Conservation (phyloP, 202 grass and related monocot species). For the Saccharum hybrid region DNA sequence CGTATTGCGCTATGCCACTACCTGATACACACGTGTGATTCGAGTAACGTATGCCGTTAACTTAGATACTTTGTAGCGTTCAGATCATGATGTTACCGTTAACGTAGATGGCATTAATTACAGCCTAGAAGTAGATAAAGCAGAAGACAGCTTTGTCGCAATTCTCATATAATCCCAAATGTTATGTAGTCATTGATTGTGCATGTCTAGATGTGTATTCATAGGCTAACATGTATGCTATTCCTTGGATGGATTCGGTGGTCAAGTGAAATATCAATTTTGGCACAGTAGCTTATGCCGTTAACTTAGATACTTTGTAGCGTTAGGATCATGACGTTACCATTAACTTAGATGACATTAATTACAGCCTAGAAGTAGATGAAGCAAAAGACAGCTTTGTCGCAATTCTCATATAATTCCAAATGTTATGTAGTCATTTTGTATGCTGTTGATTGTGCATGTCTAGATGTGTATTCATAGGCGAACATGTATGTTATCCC, state of each 20-base stretch:
- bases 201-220: constrained; percentile 5
- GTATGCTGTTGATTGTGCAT: constrained; percentile 14
- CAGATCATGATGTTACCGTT: not conserved
- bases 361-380: constrained; percentile 5
- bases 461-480: not conserved
- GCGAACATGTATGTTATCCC: not conserved
- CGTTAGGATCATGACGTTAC: not conserved
- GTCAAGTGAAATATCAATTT: not conserved
- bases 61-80: not conserved
- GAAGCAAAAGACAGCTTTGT: constrained; percentile 35
- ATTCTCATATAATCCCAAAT: constrained; percentile 4
- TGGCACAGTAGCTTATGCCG: constrained; percentile 6
- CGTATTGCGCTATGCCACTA: not conserved
- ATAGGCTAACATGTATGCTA: not conserved
- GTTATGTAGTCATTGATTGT: not conserved
- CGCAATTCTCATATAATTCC: not conserved
- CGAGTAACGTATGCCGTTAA: not conserved
- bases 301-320: not conserved
- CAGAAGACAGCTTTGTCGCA: constrained; percentile 13
- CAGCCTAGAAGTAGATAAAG: not conserved
- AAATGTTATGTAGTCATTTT: not conserved
- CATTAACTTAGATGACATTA: not conserved
- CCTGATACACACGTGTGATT: constrained; percentile 17
- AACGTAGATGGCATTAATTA: constrained; percentile 11
- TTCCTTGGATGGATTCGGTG: not conserved